Conservation (phyloP, 1,284 basidiomycete species). For the Melanopsichium pennsylvanicum region DNA sequence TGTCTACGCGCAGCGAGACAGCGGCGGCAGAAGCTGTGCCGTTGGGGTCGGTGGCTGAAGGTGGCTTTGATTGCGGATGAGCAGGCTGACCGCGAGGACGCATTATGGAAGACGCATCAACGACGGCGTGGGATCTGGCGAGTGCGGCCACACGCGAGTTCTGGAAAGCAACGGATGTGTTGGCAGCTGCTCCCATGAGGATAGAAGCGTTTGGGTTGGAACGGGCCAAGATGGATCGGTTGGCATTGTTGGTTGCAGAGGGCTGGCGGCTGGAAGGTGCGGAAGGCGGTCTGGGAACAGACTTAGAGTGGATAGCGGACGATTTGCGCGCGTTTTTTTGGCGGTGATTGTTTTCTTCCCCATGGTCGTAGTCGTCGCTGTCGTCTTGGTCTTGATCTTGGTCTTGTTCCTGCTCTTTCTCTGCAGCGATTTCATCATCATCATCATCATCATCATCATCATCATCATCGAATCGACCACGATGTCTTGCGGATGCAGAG, state of each 20-base stretch:
- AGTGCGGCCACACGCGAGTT: constrained; percentile 41
- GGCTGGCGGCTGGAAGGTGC: constrained; percentile 32
- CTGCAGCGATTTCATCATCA: constrained; percentile 39
- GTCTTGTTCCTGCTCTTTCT: constrained; percentile 27
- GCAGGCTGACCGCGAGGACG: constrained; percentile 30
- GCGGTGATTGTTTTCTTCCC: constrained; percentile 12
- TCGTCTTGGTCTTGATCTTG: constrained; percentile 12
- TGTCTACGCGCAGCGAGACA: constrained; percentile 57
- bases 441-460: constrained; percentile 49
- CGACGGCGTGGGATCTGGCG: constrained; percentile 40
- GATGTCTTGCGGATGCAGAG: constrained; percentile 32
- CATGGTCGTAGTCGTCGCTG: constrained; percentile 31
- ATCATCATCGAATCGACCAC: constrained; percentile 43
- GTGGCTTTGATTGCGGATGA: constrained; percentile 2
- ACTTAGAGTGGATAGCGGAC: constrained; percentile 15
- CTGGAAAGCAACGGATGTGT: constrained; percentile 42
- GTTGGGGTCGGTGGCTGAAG: constrained; percentile 12
- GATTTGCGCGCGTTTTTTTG: constrained; percentile 15
- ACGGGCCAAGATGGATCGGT: constrained; percentile 34
- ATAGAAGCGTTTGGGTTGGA: constrained; percentile 42
- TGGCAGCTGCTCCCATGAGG: constrained; percentile 25
- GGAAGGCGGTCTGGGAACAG: constrained; percentile 15
- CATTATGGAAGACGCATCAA: constrained; percentile 45
- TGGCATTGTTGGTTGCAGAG: constrained; percentile 36
- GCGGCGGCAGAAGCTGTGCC: constrained; percentile 17